Percentiles rank a stretch among this genome's conserved stretches.
Evolutionary conservation across 176 grass and related monocot genomes (phyloP).

Genomic region (Oryza meyeriana): DNA sequence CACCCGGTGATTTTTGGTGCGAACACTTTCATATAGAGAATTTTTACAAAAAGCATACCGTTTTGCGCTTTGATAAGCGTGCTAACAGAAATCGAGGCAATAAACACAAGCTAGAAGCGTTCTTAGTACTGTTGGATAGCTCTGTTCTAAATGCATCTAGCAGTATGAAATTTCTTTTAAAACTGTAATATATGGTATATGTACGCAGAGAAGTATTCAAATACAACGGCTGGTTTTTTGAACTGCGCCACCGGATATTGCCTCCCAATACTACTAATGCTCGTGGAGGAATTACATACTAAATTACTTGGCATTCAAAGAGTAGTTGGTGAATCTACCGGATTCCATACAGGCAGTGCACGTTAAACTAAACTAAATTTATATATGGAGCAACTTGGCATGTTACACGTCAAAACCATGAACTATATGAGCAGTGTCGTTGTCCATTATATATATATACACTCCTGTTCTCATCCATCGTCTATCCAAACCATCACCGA

Average conservation of each 20-base stretch:
- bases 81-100: too few relatives aligned
- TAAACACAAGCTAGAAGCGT: too few relatives aligned
- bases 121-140: too few relatives aligned
- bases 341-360: not conserved
- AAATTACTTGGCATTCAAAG: not conserved
- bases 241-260: not conserved
- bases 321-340: not conserved
- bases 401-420: not conserved
- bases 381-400: not conserved
- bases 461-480: too few relatives aligned
- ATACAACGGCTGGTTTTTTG: not conserved
- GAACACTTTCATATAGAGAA: too few relatives aligned
- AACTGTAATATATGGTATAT: not conserved
- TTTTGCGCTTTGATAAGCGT: too few relatives aligned
- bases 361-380: not conserved
- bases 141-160: not conserved
- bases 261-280: not conserved
- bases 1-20: too few relatives aligned
- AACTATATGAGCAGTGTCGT: not conserved
- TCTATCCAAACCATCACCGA: too few relatives aligned
- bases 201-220: not conserved
- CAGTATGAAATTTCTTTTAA: not conserved
- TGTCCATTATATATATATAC: not conserved
- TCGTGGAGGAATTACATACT: not conserved
- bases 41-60: too few relatives aligned